These are phyloP conservation scores for Fusarium pseudocircinatum DNA, from an alignment of 2,329 filamentous ascomycete species.

Conservation along the genomic window DNA sequence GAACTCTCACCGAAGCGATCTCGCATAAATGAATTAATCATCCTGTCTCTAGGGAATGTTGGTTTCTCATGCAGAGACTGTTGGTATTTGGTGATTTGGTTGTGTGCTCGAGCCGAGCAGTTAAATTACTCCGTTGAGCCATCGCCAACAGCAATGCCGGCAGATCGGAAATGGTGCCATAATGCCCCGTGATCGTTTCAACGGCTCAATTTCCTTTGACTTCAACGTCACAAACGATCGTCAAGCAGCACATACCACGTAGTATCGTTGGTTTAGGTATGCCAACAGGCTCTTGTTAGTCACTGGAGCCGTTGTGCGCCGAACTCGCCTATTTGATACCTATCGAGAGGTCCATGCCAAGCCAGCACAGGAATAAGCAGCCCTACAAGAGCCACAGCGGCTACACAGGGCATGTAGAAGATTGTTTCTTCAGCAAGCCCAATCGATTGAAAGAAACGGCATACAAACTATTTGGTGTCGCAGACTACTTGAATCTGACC, in stretches of 20 bases:
- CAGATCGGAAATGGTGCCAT: conserved; percentile 31
- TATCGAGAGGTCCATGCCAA: conserved; percentile 6
- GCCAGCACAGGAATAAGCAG: conserved; percentile 22
- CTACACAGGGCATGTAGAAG: conserved; percentile 3
- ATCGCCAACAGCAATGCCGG: background rate
- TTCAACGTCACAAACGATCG: conserved; percentile 17
- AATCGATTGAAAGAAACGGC: background rate
- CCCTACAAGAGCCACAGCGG: conserved; percentile 39
- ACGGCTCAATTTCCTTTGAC: conserved; percentile 20
- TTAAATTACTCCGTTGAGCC: background rate
- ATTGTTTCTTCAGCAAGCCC: background rate
- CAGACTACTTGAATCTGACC: background rate
- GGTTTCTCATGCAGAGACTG: background rate
- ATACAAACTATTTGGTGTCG: background rate
- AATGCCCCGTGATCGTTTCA: conserved; percentile 24
- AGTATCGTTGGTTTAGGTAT: background rate
- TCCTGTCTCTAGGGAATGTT: background rate
- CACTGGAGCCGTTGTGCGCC: conserved; percentile 12
- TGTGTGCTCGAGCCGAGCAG: background rate
- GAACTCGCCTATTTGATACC: conserved; percentile 34
- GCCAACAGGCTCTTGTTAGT: background rate
- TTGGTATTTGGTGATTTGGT: background rate
- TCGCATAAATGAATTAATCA: conserved; percentile 2
- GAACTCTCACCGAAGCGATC: conserved; percentile 3
- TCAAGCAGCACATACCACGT: conserved; percentile 14